phyloP scores from a whole-genome alignment of 1,139 yeast genomes.

The Meyerozyma sp. region DNA sequence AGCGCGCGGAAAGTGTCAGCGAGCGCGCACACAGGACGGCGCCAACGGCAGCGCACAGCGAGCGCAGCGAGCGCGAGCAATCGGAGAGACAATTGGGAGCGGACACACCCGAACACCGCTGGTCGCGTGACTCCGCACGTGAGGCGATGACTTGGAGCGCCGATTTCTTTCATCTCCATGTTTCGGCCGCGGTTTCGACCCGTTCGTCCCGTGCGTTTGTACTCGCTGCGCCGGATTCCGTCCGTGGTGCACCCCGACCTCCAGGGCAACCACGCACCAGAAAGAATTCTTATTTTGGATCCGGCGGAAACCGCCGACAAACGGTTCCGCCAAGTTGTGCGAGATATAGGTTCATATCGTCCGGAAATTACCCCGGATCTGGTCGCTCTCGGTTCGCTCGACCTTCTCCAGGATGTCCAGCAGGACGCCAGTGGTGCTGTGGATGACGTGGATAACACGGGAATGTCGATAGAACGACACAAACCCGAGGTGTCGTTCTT shows the following conservation, averaged over 20 bases:
- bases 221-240: slow-evolving; percentile 12
- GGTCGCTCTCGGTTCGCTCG: not conserved
- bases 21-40: not conserved
- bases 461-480: not conserved
- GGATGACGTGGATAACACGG: not conserved
- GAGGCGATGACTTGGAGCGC: not conserved
- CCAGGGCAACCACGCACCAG: slow-evolving; percentile 5
- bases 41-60: not conserved
- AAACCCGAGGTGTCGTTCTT: not conserved
- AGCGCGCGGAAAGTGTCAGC: not conserved
- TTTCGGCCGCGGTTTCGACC: not conserved
- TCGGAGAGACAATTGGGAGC: not conserved
- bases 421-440: not conserved
- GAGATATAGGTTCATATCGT: slow-evolving; percentile 5
- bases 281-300: slow-evolving; percentile 4
- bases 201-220: slow-evolving; percentile 1
- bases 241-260: slow-evolving; percentile 9
- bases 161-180: not conserved
- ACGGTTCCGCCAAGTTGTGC: slow-evolving; percentile 9
- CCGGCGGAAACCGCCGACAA: slow-evolving; percentile 12
- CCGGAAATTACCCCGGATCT: slow-evolving; percentile 1
- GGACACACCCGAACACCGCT: not conserved
- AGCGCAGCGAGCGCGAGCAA: too few species aligned
- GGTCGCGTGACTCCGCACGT: not conserved
- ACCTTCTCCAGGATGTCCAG: not conserved